Conservation (phyloP, 805 yeast species). For the Candida ponderosae region DNA sequence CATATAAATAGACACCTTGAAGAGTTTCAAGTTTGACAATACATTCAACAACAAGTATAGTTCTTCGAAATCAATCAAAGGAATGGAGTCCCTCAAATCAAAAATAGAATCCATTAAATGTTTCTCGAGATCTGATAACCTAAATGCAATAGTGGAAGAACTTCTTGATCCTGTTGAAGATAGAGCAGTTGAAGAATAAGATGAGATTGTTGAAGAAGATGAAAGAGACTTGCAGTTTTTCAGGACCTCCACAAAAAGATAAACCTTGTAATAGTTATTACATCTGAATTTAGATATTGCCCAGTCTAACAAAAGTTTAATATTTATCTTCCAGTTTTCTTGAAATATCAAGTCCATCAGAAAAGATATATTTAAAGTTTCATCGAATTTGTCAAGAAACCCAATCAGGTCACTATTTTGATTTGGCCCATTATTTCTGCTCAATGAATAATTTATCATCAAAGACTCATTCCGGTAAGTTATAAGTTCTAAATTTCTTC, state of each 20-base stretch:
- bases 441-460: conserved; percentile 37
- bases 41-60: conserved; percentile 39
- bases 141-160: no score
- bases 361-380: conserved; percentile 23
- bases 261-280: conserved; percentile 7
- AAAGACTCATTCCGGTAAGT: conserved; percentile 66
- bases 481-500: conserved; percentile 49
- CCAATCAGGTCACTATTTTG: conserved; percentile 21
- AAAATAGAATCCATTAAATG: conserved; percentile 25
- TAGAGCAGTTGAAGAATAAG: not conserved
- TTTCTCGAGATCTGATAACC: conserved; percentile 1
- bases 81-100: conserved; percentile 25
- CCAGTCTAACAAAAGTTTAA: conserved; percentile 33
- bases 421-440: conserved; percentile 12
- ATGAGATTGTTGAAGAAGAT: not conserved
- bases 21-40: conserved; percentile 30
- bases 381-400: conserved; percentile 27
- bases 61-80: conserved; percentile 25
- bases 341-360: conserved; percentile 20
- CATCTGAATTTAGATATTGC: conserved; percentile 23
- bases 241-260: conserved; percentile 8
- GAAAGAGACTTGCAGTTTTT: conserved; percentile 6
- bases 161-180: conserved; percentile 18
- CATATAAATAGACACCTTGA: conserved; percentile 52
- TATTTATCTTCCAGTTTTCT: conserved; percentile 26